phyloP scores from a whole-genome alignment of 1,139 yeast species.

The Kodamaea plutei region DNA sequence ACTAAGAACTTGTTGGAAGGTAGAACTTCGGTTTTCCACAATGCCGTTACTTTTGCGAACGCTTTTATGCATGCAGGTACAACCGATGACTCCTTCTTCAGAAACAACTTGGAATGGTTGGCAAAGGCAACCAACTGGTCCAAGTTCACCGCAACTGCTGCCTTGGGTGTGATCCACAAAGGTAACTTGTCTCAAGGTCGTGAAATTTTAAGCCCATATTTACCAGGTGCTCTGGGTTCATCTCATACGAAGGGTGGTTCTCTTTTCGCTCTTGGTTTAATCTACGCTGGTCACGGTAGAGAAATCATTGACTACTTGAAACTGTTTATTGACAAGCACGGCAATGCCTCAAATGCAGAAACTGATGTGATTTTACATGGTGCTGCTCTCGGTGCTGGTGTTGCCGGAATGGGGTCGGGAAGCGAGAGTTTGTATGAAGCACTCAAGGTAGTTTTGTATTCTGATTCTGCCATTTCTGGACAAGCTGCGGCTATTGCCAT shows the following conservation, averaged over 20 bases:
- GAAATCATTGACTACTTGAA: slow-evolving; percentile 81
- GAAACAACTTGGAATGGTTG: slow-evolving; percentile 91
- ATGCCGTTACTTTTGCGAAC: slow-evolving; percentile 92
- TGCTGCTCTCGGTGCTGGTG: slow-evolving; percentile 93
- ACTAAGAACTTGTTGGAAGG: slow-evolving; percentile 84
- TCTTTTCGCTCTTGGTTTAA: slow-evolving; percentile 85
- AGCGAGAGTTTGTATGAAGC: slow-evolving; percentile 75
- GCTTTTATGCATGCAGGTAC: slow-evolving; percentile 97
- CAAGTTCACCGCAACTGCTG: slow-evolving; percentile 96
- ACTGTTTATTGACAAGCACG: slow-evolving; percentile 66
- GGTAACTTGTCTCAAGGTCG: slow-evolving; percentile 93
- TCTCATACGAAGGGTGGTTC: slow-evolving; percentile 96
- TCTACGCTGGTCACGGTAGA: slow-evolving; percentile 94
- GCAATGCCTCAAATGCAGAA: slow-evolving; percentile 66
- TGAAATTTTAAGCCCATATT: slow-evolving; percentile 81
- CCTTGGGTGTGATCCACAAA: slow-evolving; percentile 93
- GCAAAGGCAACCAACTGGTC: slow-evolving; percentile 98
- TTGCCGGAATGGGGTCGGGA: slow-evolving; percentile 93
- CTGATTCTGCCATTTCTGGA: slow-evolving; percentile 92
- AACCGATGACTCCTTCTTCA: slow-evolving; percentile 88
- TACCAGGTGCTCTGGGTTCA: slow-evolving; percentile 77
- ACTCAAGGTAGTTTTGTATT: slow-evolving; percentile 76
- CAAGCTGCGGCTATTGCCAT: slow-evolving; percentile 96
- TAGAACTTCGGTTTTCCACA: slow-evolving; percentile 88
- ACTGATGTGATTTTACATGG: slow-evolving; percentile 91